Evolutionary conservation across 176 grass and related monocot species (phyloP).

Genomic region (Juncus effusus): DNA sequence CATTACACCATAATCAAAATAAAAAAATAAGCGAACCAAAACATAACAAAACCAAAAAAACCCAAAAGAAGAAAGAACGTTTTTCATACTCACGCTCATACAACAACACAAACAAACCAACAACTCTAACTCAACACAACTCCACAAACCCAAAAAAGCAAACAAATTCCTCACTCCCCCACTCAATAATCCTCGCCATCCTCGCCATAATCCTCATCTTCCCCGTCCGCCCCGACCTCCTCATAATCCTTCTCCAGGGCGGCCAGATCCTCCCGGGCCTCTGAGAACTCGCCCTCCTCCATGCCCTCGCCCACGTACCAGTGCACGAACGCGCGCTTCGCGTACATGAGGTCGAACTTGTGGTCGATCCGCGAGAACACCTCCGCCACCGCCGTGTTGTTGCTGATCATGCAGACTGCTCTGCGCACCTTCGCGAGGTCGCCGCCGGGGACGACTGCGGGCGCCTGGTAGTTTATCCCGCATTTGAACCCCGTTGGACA

Average conservation of each 20-base stretch:
- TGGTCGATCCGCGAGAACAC: conserved; percentile 32
- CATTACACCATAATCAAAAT: conserved; percentile 16
- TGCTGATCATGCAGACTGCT: conserved; percentile 33
- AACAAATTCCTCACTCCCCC: neutral
- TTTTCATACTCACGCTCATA: neutral
- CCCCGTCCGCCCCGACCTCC: conserved; percentile 25
- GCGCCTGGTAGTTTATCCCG: conserved; percentile 30
- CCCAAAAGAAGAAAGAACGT: neutral
- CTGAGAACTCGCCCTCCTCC: conserved; percentile 31
- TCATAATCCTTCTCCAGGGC: conserved; percentile 30
- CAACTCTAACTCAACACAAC: neutral
- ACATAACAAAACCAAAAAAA: neutral
- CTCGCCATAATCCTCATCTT: conserved; percentile 20
- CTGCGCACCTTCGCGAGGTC: conserved; percentile 32
- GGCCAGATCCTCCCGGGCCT: conserved; percentile 24
- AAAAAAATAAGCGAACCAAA: conserved; percentile 16
- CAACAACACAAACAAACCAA: conserved; percentile 22
- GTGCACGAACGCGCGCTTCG: conserved; percentile 24
- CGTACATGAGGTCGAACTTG: conserved; percentile 29
- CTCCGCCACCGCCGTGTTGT: conserved; percentile 27
- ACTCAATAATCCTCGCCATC: conserved; percentile 29
- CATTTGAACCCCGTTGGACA: conserved; percentile 30
- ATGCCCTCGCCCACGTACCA: conserved; percentile 30
- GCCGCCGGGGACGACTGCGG: conserved; percentile 28
- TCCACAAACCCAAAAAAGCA: conserved; percentile 11